Base-by-base conservation (phyloP, 2,329 filamentous ascomycete species). In the Fusarium sp. region DNA sequence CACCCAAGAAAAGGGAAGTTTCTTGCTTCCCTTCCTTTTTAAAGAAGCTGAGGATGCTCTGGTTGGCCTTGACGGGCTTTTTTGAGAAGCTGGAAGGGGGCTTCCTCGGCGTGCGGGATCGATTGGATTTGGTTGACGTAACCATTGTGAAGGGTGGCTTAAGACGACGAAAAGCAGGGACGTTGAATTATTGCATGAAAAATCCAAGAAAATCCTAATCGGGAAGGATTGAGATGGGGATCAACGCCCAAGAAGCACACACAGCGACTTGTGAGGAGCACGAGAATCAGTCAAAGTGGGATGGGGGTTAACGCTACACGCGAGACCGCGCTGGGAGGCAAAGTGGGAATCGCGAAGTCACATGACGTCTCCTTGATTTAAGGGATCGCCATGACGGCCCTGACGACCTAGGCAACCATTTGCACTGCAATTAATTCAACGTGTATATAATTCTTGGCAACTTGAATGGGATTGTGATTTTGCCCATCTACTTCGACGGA, bases 21-120 rank as follows among this genome's bases (percentile, higher is more conserved):
- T 92, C 87, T 66, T 88, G 84, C 62, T 89, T 88, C 43, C 90
- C 88, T 0, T 89, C 86, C 79, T 94, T 95, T 78, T 93, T 91
- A 80, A 95, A 95, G 81, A 94, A 95, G 72, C 83, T 94, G 16
- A 94, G 83, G 35, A 95, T 94, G 72, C 91, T 94, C 8, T 87
- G 86, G 76, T 94, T 94, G 1, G 85, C 84, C 43, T 84, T 84
- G 23, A 77, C 76, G 5, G 84, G 78, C 60, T 82, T 84, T 74
- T 83, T 84, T n/a, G 78, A 67, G 6, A 77, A 58, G 30, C 77
- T 57, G 4, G 77, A 66, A 13, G 68, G 59, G 16, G 81, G 66
- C 66, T 83, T 84, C 70, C 74, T 81, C 30, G 82, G 81, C 8
- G 81, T 82, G 56, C 76, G 73, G 11, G 79, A 76, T 63, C 81